Evolutionary conservation across 1,284 basidiomycete species (phyloP).

Genomic region (Moesziomyces sp.): DNA sequence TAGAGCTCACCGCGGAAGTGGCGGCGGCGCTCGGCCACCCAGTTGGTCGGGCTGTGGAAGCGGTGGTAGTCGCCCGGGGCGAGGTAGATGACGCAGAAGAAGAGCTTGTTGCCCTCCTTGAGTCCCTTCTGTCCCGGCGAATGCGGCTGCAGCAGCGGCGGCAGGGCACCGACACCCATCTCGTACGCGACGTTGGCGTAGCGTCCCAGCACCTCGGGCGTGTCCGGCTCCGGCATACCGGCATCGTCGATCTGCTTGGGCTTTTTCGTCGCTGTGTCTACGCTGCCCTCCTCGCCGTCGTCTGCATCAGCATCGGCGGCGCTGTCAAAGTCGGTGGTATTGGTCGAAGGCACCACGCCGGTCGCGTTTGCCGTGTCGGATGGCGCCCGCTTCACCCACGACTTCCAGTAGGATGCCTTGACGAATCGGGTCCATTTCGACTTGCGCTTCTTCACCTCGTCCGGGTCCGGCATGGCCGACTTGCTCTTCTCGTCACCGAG

Average conservation of each 20-base stretch:
- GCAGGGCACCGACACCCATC: constrained; percentile 62
- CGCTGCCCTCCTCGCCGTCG: constrained; percentile 46
- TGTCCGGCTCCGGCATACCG: constrained; percentile 63
- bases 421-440: constrained; percentile 31
- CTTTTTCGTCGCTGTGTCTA: constrained; percentile 60
- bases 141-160: constrained; percentile 58
- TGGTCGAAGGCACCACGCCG: constrained; percentile 10
- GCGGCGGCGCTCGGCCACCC: constrained; percentile 94
- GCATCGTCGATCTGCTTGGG: constrained; percentile 62
- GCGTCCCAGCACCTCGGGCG: constrained; percentile 63
- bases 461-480: constrained; percentile 30
- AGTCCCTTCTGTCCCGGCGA: constrained; percentile 51
- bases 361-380: constrained; percentile 18
- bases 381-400: constrained; percentile 18
- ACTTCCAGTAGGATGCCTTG: constrained; percentile 44
- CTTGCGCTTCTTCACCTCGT: constrained; percentile 23
- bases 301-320: constrained; percentile 39
- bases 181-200: constrained; percentile 66
- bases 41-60: constrained; percentile 93
- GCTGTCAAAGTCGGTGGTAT: constrained; percentile 7
- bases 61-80: constrained; percentile 98
- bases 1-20: constrained; percentile 98
- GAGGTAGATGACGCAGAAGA: constrained; percentile 95
- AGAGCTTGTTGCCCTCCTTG: constrained; percentile 79
- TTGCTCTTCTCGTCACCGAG: constrained; percentile 52